phyloP scores from a whole-genome alignment of 495 filamentous ascomycete species.

The Podospora conica region DNA sequence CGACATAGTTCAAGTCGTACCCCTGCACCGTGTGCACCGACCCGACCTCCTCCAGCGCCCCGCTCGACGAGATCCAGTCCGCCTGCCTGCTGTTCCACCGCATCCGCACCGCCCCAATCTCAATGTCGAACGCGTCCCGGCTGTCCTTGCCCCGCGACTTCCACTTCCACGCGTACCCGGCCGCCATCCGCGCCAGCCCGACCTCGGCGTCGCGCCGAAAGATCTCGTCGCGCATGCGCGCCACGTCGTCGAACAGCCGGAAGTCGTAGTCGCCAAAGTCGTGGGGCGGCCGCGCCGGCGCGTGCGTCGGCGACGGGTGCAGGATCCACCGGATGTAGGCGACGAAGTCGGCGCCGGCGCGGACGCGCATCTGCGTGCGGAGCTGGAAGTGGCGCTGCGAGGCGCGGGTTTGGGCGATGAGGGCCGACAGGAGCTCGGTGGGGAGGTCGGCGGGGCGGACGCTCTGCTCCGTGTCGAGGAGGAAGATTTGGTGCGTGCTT shows the following conservation, averaged over 20 bases:
- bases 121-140: background rate
- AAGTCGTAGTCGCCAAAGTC: slow-evolving; percentile 4
- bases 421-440: background rate
- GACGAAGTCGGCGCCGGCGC: background rate
- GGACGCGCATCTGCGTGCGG: background rate
- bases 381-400: background rate
- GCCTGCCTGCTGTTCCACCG: background rate
- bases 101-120: background rate
- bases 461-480: background rate
- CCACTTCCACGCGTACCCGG: background rate
- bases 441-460: slow-evolving; percentile 1
- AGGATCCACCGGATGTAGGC: slow-evolving; percentile 1
- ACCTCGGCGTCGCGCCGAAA: background rate
- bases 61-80: background rate
- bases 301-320: background rate
- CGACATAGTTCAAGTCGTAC: slow-evolving; percentile 1
- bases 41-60: background rate
- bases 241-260: background rate
- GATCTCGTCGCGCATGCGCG: background rate
- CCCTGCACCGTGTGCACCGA: slow-evolving; percentile 3
- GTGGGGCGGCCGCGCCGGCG: background rate
- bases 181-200: background rate
- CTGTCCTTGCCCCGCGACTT: background rate
- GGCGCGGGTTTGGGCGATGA: background rate
- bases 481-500: background rate